Evolutionary conservation across 2,329 filamentous ascomycete species (phyloP), one percentile per base, ranked within the genome.

Genomic region (Phoma herbarum): DNA sequence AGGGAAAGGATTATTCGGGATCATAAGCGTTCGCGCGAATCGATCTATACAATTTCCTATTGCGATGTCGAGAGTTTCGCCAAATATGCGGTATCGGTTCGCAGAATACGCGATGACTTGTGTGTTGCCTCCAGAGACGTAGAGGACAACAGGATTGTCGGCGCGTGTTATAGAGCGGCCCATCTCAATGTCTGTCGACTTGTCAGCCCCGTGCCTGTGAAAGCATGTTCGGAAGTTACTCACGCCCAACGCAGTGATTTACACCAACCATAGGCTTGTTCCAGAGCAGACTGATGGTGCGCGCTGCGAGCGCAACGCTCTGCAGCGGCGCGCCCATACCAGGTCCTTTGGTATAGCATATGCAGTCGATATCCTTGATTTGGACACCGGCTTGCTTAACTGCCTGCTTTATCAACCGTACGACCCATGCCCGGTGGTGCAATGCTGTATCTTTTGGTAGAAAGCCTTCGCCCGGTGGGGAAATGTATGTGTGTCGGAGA

Each of bases 21-120:
- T 97, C 68, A 86, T 86, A 46, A 99, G 84, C 3, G 93, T 96
- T 68, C 95, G 88, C 29, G 95, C 95, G 76, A 99, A 98, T 31
- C 95, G 88, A 78, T 99, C 95, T 45, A 99, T 87, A 76, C 95
- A 98, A 80, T 99, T 99, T 4, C 95, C 95, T 11, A 99, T 94
- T 14, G 95, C 95, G 65, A 98, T 98, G 75, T 99, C 95, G 50
- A 99, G 88, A 1, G 95, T 93, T 81, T 99, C 95, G 62, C 95
- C 95, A 77, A 99, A 99, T 75, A 99, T 99, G 57, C 95, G 90
- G 81, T 99, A 99, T 57, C 94, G 86, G 75, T 93, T 91, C 64
- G 94, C 91, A 33, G 92, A 93, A 80, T 98, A 99, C 45, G 95
- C 95, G 66, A 98, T 98, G 25, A 98, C 94, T 80, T 99, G 94